Evolutionary conservation across 1,284 basidiomycete genomes (phyloP), one percentile per base, ranked within the genome.

Genomic region (Phaffia rhodozyma): DNA sequence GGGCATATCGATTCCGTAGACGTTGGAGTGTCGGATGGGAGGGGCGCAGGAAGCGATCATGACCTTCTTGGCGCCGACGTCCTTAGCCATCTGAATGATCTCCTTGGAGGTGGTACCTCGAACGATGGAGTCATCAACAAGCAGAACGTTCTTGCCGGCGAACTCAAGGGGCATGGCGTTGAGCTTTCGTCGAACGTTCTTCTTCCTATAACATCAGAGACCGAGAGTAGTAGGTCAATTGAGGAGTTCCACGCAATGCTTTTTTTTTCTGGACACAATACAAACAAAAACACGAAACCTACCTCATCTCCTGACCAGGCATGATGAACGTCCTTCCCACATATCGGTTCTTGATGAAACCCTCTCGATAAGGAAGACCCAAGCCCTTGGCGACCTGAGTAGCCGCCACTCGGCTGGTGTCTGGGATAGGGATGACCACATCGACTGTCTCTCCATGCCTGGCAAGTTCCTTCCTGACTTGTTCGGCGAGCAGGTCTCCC

Each of bases 151-250:
- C 80, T 97, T 97, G 71, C 81, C 84, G 20, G 81, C 82, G 73
- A 99, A 99, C 77, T 99, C 96, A 67, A 97, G 81, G n/a, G 96
- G 93, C 93, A 98, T 99, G 3, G 96, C 96, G 74, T 98, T 98
- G 67, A 98, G 79, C 77, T 99, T 99, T 69, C 88, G 82, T 66
- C 96, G 81, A 20, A 99, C 96, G 73, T 96, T 98, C 80, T 94
- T 97, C 70, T 83, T 85, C 72, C 91, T 90, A 70, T 16, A 55
- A 2, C 32, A 4, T 47, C 29, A 55, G 62, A 55, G 62, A 62
- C 60, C 25, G 27, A 27, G 48, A n/a, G 21, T 13, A 43, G n/a
- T 43, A 20, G 49, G 54, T 49, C 47, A 29, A 29, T 4, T 52
- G 13, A n/a, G 49, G 32, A 49, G 56, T 63, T 58, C n/a, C 68